phyloP scores from a whole-genome alignment of 2,329 filamentous ascomycete species.

The Apiospora rasikravindrae region DNA sequence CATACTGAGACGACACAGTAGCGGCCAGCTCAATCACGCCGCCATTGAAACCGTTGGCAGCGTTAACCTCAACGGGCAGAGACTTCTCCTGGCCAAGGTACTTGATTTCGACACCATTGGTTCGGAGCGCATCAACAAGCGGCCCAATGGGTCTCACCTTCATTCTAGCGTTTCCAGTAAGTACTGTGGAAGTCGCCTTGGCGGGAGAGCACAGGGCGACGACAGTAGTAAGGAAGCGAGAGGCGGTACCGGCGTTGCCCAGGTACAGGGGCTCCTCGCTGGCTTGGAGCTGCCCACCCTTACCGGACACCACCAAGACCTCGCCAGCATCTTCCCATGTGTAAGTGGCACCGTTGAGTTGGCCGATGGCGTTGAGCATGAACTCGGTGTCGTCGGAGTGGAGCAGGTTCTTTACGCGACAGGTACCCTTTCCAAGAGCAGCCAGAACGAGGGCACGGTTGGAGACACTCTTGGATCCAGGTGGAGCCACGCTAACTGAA shows the following conservation, averaged over 20 bases:
- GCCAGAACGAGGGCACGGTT: conserved; percentile 95
- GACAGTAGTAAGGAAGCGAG: conserved; percentile 91
- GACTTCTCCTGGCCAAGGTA: conserved; percentile 86
- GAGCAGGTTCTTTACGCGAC: conserved; percentile 87
- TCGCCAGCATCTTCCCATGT: conserved; percentile 96
- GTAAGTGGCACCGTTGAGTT: conserved; percentile 85
- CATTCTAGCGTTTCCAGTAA: conserved; percentile 96
- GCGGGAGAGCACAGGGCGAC: conserved; percentile 79
- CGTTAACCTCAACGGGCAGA: conserved; percentile 81
- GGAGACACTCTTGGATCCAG: conserved; percentile 96
- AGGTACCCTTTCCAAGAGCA: conserved; percentile 84
- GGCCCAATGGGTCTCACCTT: conserved; percentile 93
- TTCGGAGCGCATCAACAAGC: conserved; percentile 85
- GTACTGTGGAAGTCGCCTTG: conserved; percentile 69
- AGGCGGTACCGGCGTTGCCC: conserved; percentile 95
- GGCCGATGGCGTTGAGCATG: conserved; percentile 91
- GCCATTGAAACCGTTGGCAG: conserved; percentile 81
- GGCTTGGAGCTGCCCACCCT: conserved; percentile 83
- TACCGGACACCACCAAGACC: conserved; percentile 85
- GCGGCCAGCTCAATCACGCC: conserved; percentile 91
- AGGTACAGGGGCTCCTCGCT: conserved; percentile 82
- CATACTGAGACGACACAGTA: conserved; percentile 98
- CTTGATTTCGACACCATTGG: conserved; percentile 85
- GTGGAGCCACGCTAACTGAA: conserved; percentile 80
- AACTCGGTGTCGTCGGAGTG: conserved; percentile 97